Evolutionary conservation across 805 yeast species (phyloP), one percentile per base, ranked within the genome.

Genomic region (Metahyphopichia silvanorum): DNA sequence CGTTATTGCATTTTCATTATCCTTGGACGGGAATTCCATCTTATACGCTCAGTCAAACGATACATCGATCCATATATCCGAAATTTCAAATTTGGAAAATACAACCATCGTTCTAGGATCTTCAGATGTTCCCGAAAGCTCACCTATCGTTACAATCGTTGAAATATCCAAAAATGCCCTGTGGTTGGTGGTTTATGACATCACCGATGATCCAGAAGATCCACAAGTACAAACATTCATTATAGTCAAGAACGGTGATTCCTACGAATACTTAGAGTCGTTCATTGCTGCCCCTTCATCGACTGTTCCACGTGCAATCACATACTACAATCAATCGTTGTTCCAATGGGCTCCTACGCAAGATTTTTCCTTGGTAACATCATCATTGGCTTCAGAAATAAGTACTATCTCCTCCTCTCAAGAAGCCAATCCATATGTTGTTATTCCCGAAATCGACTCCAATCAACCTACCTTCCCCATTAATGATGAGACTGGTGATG

Each of bases 351-450:
- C 68, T 5, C 39, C 49, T 4, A 44, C 39, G 4, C 25, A 25
- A 37, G 51, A 16, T 31, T 50, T 39, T 49, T 60, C 40, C 4
- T 51, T 86, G 14, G 38, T 82, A 1, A 74, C 85, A 1, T 73
- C 82, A 2, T 74, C 88, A 0, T 69, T 77, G 16, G 76, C 93
- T 0, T 68, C 84, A 3, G 95, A 85, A 34, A 47, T 84, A 11
- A 57, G 74, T 6, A 57, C 80, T 4, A 27, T 50, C 9, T 39
- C 41, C n/a, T 33, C 35, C 4, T 27, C 47, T 9, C 46, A 43
- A 4, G 15, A 6, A 12, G 27, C 13, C 6, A 12, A 25, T 3
- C 10, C 15, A 12, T 8, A 14, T n/a, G 15, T 13, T 9, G 6
- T 25, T 12, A 25, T 25, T 14, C 18, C 18, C 15, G 27, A 27